Evolutionary conservation across 1,284 basidiomycete species (phyloP), one percentile per base, ranked within the genome.

Genomic region (Chalciporus sp.): DNA sequence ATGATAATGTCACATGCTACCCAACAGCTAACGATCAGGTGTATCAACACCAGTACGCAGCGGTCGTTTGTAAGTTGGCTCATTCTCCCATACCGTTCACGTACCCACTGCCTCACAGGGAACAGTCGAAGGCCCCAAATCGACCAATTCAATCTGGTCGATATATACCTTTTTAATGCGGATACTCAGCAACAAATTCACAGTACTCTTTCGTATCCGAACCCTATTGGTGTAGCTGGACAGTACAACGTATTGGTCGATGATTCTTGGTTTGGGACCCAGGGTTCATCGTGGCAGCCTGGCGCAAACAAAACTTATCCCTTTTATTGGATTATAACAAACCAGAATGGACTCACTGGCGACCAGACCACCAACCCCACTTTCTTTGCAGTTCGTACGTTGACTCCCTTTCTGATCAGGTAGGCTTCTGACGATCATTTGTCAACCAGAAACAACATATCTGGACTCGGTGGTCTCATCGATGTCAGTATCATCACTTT

Each of bases 341-440:
- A 75, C 49, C 78, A 82, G 45, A 62, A 69, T 35, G 69, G 74
- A 2, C 73, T 87, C 39, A 76, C 82, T 57, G 81, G 81, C 37
- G 79, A 81, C 19, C 76, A 81, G 59, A 69, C 78, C 11, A 79
- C 85, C 3, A 87, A 89, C 61, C 67, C 87, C 4, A 89, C 83
- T 1, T 94, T 93, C 69, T 77, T 73, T 29, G 90, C 87, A 53
- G 75, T 92, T 55, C 91, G 90, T 91, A 68, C 74, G 88, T 88
- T 35, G 42, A 42, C 17, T 51, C 52, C 29, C 41, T 35, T 33
- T 16, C 40, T 58, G 43, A 53, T 58, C 44, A 6, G 9, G 23
- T 35, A 48, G 10, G 2, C n/a, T 54, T 39, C 64, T 64, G 42
- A 66, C 11, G 9, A 27, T 48, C 4, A 27, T 37, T 54, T 33